Evolutionary conservation across 192 early-diverging fungal genomes (phyloP), one percentile per base, ranked within the genome.

Genomic region (Backusella liffmaniae): DNA sequence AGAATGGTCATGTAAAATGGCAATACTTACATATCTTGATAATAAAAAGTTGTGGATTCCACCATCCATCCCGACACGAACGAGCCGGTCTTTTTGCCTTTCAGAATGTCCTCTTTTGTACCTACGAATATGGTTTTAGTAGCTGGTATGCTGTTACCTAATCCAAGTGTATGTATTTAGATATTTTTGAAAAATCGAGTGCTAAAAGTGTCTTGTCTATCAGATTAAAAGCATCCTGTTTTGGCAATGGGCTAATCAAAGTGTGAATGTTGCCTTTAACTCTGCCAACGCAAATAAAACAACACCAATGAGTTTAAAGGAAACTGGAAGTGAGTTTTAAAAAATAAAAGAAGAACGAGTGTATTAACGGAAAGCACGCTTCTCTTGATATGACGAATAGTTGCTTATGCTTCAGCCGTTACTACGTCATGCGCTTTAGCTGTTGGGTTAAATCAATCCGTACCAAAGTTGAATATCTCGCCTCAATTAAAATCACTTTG

Each of bases 211-310:
- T 13, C 5, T 44, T 41, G 29, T 41, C 15, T 42, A 30, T 56
- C 44, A 89, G 72, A 84, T 86, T 44, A 84, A 79, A 70, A 86
- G 80, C 21, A 88, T 91, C 72, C 68, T 95, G 39, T 92, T 92
- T 79, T 93, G 91, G 89, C 92, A 94, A 78, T 94, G 92, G 93
- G 73, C 89, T 26, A 95, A 96, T 79, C 94, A 96, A 78, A 87
- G 84, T 51, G 88, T 93, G 34, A 96, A 96, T 79, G 93, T 94
- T 6, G 94, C 93, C 9, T 90, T 96, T 80, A 96, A 96, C 79
- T 94, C 91, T 66, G 86, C 86, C 41, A 94, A 96, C 76, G 91
- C 93, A 7, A 96, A 96, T 80, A 94, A 95, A 79, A 92, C 92
- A 6, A 92, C 88, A 3, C 83, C 84, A 56, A 94, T 95, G 94